phyloP scores from a whole-genome alignment of 257 asterid species.

The Solanum clarkiae region DNA sequence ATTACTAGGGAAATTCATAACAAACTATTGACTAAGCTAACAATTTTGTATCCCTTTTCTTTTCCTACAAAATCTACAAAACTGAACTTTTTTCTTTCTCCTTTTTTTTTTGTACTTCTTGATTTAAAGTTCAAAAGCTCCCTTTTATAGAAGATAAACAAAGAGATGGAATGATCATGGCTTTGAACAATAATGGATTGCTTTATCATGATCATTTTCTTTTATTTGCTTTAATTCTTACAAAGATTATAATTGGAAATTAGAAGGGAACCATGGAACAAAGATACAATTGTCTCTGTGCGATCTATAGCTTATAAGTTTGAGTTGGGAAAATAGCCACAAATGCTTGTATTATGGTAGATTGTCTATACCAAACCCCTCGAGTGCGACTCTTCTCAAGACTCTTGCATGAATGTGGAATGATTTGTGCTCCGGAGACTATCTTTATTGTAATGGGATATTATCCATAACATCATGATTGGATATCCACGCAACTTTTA shows the following conservation, averaged over 20 bases:
- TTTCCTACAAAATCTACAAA: neutral
- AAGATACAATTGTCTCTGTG: neutral
- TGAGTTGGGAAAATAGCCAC: neutral
- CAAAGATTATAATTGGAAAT: neutral
- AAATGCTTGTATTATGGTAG: neutral
- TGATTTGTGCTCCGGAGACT: neutral
- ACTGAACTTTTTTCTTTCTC: neutral
- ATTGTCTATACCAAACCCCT: neutral
- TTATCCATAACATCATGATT: neutral
- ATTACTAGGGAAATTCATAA: neutral
- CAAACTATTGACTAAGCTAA: neutral
- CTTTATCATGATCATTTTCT: neutral
- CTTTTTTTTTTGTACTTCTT: neutral
- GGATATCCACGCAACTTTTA: neutral
- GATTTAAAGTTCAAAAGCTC: neutral
- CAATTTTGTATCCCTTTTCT: neutral
- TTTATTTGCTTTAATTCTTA: neutral
- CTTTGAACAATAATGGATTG: neutral
- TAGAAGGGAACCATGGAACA: neutral
- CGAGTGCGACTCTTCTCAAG: fast-evolving
- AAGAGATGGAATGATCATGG: neutral
- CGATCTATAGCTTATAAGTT: neutral
- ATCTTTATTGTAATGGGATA: neutral
- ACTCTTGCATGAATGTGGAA: neutral
- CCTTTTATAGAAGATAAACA: neutral